Evolutionary conservation across 768 basidiomycete species (phyloP).

Genomic region (Leucosporidium creatinivorum): DNA sequence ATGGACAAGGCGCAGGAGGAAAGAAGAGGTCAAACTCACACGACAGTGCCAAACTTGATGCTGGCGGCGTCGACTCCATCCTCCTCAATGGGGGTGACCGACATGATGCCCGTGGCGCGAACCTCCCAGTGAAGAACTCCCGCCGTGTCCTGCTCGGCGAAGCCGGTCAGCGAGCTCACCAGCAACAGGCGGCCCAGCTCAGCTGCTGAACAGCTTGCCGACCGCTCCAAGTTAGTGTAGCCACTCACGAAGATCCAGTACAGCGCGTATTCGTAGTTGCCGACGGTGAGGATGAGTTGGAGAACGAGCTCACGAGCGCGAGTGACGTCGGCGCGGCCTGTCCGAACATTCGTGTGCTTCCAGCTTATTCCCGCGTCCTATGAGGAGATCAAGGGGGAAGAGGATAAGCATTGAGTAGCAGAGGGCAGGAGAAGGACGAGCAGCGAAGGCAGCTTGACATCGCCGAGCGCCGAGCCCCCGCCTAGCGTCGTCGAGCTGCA

Average conservation of each 20-base stretch:
- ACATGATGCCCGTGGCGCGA: conserved; percentile 11
- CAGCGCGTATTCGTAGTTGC: conserved; percentile 33
- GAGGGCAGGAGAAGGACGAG: too few species aligned
- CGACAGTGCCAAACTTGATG: neutral
- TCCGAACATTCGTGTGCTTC: conserved; percentile 41
- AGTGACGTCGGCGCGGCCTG: conserved; percentile 34
- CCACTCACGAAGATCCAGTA: neutral
- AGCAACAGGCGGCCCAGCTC: too few species aligned
- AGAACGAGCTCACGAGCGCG: conserved; percentile 38
- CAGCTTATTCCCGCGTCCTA: conserved; percentile 39
- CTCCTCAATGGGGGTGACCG: conserved; percentile 3
- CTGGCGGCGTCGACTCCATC: neutral
- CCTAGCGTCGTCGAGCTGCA: too few species aligned
- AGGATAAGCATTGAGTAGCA: too few species aligned
- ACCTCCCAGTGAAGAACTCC: conserved; percentile 6
- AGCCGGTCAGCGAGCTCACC: neutral
- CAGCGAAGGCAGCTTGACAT: too few species aligned
- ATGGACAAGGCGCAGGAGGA: neutral
- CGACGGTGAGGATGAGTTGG: conserved; percentile 39
- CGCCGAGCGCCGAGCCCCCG: too few species aligned
- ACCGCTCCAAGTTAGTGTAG: too few species aligned
- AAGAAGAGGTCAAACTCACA: neutral
- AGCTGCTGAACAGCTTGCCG: too few species aligned
- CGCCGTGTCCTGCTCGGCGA: neutral
- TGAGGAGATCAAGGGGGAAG: neutral